phyloP scores from a whole-genome alignment of 164 flowering plant species.

The Stephania japonica region DNA sequence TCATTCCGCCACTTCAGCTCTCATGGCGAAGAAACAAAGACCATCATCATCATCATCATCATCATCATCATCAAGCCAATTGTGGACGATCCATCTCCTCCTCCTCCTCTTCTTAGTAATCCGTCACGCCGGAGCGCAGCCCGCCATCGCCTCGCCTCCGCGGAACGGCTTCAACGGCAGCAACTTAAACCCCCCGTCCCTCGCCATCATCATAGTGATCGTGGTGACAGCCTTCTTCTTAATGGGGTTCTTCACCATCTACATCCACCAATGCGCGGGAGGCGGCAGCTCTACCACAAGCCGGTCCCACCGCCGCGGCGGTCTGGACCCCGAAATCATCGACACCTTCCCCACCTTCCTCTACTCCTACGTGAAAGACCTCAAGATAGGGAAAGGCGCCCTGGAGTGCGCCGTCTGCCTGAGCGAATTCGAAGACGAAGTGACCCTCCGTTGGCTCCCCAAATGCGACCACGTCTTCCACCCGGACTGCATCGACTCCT shows the following conservation, averaged over 20 bases:
- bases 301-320: constrained; percentile 19
- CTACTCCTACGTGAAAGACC: constrained; percentile 47
- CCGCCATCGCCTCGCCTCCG: not conserved
- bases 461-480: constrained; percentile 55
- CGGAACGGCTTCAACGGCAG: not conserved
- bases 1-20: not conserved
- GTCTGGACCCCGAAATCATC: constrained; percentile 37
- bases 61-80: no score
- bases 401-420: constrained; percentile 61
- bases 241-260: constrained; percentile 30
- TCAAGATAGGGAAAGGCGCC: constrained; percentile 34
- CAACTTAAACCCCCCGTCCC: constrained; percentile 28
- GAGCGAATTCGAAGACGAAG: constrained; percentile 49
- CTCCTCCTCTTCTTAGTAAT: not conserved
- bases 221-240: constrained; percentile 28
- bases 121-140: constrained; percentile 12
- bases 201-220: constrained; percentile 23
- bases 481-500: constrained; percentile 44
- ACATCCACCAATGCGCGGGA: constrained; percentile 32
- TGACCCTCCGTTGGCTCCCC: constrained; percentile 49
- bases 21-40: not conserved
- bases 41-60: no score
- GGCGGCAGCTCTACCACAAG: not conserved
- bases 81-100: not conserved
- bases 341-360: constrained; percentile 40